These are phyloP conservation scores for Elsinoe perseae DNA, from an alignment of 2,329 filamentous ascomycete genomes.

Conservation along the genomic window DNA sequence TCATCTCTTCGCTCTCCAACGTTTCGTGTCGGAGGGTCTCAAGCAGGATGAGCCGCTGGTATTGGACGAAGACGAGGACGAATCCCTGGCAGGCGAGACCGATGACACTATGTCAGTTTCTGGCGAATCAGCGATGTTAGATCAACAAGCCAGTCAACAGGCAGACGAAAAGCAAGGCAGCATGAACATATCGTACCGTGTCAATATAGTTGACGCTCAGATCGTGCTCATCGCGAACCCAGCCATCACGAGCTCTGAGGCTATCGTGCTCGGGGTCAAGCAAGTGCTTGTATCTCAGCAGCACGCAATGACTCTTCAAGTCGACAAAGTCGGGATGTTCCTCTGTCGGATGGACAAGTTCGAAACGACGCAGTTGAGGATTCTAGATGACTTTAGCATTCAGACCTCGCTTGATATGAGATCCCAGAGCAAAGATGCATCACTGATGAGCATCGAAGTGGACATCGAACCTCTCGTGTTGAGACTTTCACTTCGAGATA, in stretches of 20 bases:
- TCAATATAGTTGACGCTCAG: constrained; percentile 93
- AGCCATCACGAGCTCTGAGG: constrained; percentile 79
- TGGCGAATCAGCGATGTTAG: constrained; percentile 18
- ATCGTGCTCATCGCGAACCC: constrained; percentile 95
- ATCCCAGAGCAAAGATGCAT: constrained; percentile 51
- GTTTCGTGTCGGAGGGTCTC: constrained; percentile 67
- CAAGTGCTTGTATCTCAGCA: constrained; percentile 90
- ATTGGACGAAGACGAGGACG: constrained; percentile 52
- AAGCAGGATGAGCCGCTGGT: constrained; percentile 48
- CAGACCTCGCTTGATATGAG: constrained; percentile 78
- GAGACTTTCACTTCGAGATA: constrained; percentile 84
- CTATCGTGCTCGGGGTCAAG: constrained; percentile 89
- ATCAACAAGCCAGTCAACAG: constrained; percentile 23
- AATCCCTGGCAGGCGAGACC: constrained; percentile 39
- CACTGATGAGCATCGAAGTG: constrained; percentile 69
- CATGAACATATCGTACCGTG: constrained; percentile 76
- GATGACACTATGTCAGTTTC: constrained; percentile 40
- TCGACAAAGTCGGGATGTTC: constrained; percentile 96
- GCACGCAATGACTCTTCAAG: constrained; percentile 85
- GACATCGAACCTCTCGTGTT: constrained; percentile 88
- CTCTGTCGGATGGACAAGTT: constrained; percentile 97
- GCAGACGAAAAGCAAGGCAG: constrained; percentile 36
- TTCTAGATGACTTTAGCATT: constrained; percentile 93
- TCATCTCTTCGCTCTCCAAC: constrained; percentile 83
- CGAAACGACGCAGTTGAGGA: constrained; percentile 78